These are phyloP conservation scores for Saccharum officinarum DNA, from an alignment of 176 grass and related monocot genomes.

Conservation along the genomic window DNA sequence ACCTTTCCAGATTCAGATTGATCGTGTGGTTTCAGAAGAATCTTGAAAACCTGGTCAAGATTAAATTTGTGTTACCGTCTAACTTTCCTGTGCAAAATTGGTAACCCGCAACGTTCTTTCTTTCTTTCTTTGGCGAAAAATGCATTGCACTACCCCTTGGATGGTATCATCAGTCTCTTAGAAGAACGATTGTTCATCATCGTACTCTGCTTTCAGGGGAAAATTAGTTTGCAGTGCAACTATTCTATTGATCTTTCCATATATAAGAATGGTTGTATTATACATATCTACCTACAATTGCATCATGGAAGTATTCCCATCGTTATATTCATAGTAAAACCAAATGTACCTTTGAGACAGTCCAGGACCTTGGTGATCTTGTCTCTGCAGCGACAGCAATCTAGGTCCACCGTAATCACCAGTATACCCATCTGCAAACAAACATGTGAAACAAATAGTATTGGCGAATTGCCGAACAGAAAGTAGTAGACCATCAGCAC, in stretches of 20 bases:
- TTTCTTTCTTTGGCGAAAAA: background rate
- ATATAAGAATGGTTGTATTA: background rate
- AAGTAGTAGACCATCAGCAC: background rate
- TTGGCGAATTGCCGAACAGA: background rate
- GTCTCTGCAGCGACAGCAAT: background rate
- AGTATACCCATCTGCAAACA: background rate
- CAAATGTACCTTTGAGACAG: slow-evolving; percentile 32
- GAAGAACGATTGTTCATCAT: background rate
- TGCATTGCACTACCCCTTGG: background rate
- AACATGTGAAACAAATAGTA: background rate
- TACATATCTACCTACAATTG: background rate
- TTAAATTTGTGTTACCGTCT: too few relatives aligned
- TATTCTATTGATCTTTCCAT: background rate
- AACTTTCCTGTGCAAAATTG: background rate
- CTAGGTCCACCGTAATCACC: background rate
- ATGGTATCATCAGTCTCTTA: background rate
- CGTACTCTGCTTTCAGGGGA: background rate
- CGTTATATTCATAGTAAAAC: background rate
- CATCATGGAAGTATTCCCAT: background rate
- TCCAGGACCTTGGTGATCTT: slow-evolving; percentile 15
- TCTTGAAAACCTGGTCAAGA: background rate
- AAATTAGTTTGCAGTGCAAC: background rate
- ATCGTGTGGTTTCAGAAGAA: background rate
- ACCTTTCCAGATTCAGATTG: background rate
- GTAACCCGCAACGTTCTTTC: background rate